A percentile compares a stretch with the other conserved stretches of the same genome.
Conservation (phyloP, 1,139 yeast genomes). For the Nematodospora anomalae region DNA sequence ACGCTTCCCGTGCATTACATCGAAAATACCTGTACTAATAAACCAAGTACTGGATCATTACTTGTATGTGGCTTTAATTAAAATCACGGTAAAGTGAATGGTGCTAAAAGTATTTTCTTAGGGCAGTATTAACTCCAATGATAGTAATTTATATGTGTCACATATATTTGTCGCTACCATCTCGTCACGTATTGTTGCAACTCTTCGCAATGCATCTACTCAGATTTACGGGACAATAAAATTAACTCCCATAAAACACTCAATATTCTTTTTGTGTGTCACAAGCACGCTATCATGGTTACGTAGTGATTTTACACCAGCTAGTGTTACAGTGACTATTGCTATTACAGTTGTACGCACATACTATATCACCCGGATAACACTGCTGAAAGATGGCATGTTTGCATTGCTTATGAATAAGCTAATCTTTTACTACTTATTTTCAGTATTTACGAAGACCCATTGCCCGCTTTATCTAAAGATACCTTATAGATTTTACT, state of each 20-base stretch:
- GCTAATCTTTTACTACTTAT: slow-evolving; percentile 41
- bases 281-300: slow-evolving; percentile 59
- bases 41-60: too few species aligned
- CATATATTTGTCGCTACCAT: too few species aligned
- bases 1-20: too few species aligned
- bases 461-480: slow-evolving; percentile 53
- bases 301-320: slow-evolving; percentile 57
- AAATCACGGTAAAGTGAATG: too few species aligned
- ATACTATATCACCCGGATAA: slow-evolving; percentile 45
- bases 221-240: slow-evolving; percentile 61
- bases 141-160: too few species aligned
- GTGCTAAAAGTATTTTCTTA: too few species aligned
- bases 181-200: too few species aligned
- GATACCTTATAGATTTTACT: slow-evolving; percentile 54
- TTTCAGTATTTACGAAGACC: slow-evolving; percentile 59
- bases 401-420: slow-evolving; percentile 51
- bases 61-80: too few species aligned
- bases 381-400: slow-evolving; percentile 63
- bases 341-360: slow-evolving; percentile 53
- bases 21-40: too few species aligned
- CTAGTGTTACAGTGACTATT: slow-evolving; percentile 57
- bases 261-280: slow-evolving; percentile 48
- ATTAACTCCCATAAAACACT: slow-evolving; percentile 50
- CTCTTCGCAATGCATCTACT: too few species aligned
- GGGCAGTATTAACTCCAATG: too few species aligned